Base-by-base conservation (phyloP, 768 basidiomycete genomes). In the Rhodotorula taiwanensis region DNA sequence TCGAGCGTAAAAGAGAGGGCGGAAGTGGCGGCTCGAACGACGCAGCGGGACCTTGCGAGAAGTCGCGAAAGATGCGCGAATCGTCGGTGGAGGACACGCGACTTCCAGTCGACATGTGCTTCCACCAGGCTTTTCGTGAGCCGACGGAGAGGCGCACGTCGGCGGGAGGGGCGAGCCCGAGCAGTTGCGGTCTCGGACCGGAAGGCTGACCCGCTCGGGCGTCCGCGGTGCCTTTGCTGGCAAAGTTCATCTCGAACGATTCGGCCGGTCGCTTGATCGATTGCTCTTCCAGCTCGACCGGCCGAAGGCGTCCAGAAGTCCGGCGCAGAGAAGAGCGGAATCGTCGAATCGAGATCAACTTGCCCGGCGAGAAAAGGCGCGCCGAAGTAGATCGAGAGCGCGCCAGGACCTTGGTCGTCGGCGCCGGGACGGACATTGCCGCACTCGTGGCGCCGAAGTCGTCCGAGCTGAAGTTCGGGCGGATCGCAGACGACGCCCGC, bases 61-160 rank as follows among this genome's bases (percentile, higher is more conserved):
- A n/a, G 43, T 21, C 43, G 43, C 15, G 7, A 7, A n/a, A 21
- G 7, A 10, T 13, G 43, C 13, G 16, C 13, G 43, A 44, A 44
- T 18, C 15, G 11, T 10, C 7, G 7, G 43, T 13, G 20, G 41
- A 2, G 10, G 36, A 39, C 16, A 9, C 36, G 36, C 36, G 36
- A 16, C 36, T 39, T 9, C 36, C 36, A 9, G 36, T 16, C 36
- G 36, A 39, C 36, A 39, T 39, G 15, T 25, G 30, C 25, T 57
- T 57, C 58, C 58, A 58, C 58, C 58, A 58, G 5, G 58, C 23
- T 8, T 15, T 44, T 44, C 15, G 43, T 21, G 43, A 44, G 20
- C 43, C 43, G 43, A 44, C 20, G 13, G 20, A n/a, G 11, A 44
- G 8, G 13, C 43, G 43, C 7, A 21, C 43, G 11, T 7, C 11